These are phyloP conservation scores for Macrophomina tecta DNA, from an alignment of 2,329 filamentous ascomycete genomes.

Conservation along the genomic window DNA sequence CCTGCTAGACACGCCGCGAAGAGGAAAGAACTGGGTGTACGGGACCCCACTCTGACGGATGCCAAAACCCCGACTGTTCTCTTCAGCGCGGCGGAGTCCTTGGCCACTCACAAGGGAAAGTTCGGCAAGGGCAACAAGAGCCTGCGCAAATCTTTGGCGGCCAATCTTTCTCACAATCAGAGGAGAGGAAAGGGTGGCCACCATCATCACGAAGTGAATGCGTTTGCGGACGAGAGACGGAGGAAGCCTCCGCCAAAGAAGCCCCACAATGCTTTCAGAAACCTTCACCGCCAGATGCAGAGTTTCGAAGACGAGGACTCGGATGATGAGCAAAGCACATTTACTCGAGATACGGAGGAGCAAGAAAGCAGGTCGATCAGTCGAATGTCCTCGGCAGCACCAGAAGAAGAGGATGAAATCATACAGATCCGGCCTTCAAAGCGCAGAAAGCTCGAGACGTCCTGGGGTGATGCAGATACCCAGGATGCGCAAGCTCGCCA, in stretches of 20 bases:
- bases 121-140: conserved; percentile 20
- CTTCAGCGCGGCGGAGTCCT: conserved; percentile 42
- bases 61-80: conserved; percentile 61
- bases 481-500: conserved; percentile 54
- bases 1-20: conserved; percentile 81
- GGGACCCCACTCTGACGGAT: conserved; percentile 66
- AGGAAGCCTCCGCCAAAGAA: conserved; percentile 59
- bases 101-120: conserved; percentile 18
- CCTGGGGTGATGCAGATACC: conserved; percentile 57
- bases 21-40: conserved; percentile 77
- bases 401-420: conserved; percentile 59
- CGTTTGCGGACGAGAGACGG: conserved; percentile 64
- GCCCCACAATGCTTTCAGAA: conserved; percentile 72
- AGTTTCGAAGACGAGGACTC: conserved; percentile 79
- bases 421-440: conserved; percentile 52
- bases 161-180: conserved; percentile 1
- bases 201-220: conserved; percentile 43
- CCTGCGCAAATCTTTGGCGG: conserved; percentile 21
- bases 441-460: conserved; percentile 51
- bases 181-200: conserved; percentile 20
- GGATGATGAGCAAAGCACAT: conserved; percentile 74
- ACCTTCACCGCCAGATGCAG: conserved; percentile 80
- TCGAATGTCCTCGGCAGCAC: conserved; percentile 62
- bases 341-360: conserved; percentile 81
- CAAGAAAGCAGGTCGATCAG: conserved; percentile 82